Evolutionary conservation across 305 asterid species (phyloP).

Genomic region (Striga hermonthica): DNA sequence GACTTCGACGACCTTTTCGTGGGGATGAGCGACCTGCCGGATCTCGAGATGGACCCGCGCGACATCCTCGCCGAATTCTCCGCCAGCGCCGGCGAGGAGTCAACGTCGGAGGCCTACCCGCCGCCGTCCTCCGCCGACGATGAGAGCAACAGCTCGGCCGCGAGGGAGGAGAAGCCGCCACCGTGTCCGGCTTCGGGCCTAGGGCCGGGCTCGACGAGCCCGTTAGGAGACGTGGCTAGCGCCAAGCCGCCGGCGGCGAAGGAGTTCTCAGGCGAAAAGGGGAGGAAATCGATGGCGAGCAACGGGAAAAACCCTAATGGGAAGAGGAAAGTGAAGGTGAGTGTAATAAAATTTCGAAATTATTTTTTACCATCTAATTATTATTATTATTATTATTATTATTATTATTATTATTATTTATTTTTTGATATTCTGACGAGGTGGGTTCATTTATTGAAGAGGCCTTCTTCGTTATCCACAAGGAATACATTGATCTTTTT

Average conservation of each 20-base stretch:
- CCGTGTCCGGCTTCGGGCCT: slow-evolving; percentile 34
- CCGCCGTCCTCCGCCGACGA: not conserved
- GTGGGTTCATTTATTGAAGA: not conserved
- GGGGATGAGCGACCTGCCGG: slow-evolving; percentile 68
- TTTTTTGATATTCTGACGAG: not conserved
- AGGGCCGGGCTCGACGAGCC: slow-evolving; percentile 39
- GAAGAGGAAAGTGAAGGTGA: slow-evolving; percentile 84
- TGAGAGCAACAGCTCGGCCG: not conserved
- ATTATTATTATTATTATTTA: no score
- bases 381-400: no score
- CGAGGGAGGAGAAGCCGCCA: not conserved
- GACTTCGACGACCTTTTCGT: slow-evolving; percentile 78
- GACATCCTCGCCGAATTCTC: slow-evolving; percentile 71
- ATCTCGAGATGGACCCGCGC: slow-evolving; percentile 73
- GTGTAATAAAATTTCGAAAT: slow-evolving; percentile 2
- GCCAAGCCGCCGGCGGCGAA: slow-evolving; percentile 31
- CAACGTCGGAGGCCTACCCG: slow-evolving; percentile 31
- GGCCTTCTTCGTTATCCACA: slow-evolving; percentile 19
- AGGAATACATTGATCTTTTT: not conserved
- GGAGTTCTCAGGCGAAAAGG: slow-evolving; percentile 35
- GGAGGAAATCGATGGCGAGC: slow-evolving; percentile 45
- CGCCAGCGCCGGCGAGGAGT: slow-evolving; percentile 40
- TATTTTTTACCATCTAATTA: no score
- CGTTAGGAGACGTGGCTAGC: slow-evolving; percentile 39
- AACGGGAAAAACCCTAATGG: slow-evolving; percentile 50